phyloP scores from a whole-genome alignment of 2,329 filamentous ascomycete genomes.

The Metarhizium anisopliae region DNA sequence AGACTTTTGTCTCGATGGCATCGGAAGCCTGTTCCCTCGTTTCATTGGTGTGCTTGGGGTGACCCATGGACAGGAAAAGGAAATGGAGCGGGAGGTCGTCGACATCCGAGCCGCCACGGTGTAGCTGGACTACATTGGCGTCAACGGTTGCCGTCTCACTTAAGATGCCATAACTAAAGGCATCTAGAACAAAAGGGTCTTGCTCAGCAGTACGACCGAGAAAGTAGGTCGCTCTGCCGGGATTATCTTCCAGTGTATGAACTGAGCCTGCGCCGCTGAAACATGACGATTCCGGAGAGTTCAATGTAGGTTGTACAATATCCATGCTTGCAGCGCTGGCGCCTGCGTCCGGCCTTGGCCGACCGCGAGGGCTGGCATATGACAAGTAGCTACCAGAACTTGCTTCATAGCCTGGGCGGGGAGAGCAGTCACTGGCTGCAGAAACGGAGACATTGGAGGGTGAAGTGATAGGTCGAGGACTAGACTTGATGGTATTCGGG shows the following conservation, averaged over 20 bases:
- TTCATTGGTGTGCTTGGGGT: slow-evolving; percentile 31
- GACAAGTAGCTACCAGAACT: neutral
- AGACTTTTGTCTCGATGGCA: slow-evolving; percentile 32
- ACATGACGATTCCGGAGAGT: slow-evolving; percentile 4
- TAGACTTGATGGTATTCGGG: slow-evolving; percentile 5
- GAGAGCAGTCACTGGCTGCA: slow-evolving; percentile 1
- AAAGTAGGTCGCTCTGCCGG: slow-evolving; percentile 32
- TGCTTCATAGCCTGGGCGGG: slow-evolving; percentile 1
- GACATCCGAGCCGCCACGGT: slow-evolving; percentile 22
- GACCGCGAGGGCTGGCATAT: slow-evolving; percentile 1
- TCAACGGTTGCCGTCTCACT: slow-evolving; percentile 35
- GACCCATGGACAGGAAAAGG: slow-evolving; percentile 32
- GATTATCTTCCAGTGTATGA: slow-evolving; percentile 32
- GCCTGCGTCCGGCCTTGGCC: slow-evolving; percentile 2
- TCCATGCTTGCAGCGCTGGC: slow-evolving; percentile 4
- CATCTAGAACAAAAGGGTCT: slow-evolving; percentile 35
- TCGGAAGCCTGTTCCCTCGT: slow-evolving; percentile 29
- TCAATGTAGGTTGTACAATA: slow-evolving; percentile 8
- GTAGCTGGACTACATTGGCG: slow-evolving; percentile 34
- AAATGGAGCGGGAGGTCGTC: slow-evolving; percentile 36
- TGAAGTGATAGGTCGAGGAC: slow-evolving; percentile 1
- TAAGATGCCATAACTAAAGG: slow-evolving; percentile 36
- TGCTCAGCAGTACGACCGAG: slow-evolving; percentile 37
- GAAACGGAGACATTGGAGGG: neutral
- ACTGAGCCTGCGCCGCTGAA: slow-evolving; percentile 5